A percentile compares a stretch with the other conserved stretches of the same genome.
Conservation (phyloP, 495 filamentous ascomycete species). For the Aspergillus taichungensis region DNA sequence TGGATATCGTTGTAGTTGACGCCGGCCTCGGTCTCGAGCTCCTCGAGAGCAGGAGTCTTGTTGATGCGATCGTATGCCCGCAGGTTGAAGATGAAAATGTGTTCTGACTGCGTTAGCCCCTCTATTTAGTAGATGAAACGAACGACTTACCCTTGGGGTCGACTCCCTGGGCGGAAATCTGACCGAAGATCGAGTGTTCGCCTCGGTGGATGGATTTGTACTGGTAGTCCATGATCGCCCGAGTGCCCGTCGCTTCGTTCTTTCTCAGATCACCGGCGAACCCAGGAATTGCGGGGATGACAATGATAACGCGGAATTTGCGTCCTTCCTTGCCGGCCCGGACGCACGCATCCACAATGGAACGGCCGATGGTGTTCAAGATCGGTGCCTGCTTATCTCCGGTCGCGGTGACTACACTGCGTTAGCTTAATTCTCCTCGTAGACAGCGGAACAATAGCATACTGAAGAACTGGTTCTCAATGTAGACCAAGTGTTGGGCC, state of each 20-base stretch:
- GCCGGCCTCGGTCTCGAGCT: constrained; percentile 67
- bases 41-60: constrained; percentile 56
- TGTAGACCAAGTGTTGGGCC: constrained; percentile 88
- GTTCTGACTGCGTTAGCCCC: constrained; percentile 28
- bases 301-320: constrained; percentile 83
- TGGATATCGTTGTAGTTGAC: constrained; percentile 80
- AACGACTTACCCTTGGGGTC: constrained; percentile 48
- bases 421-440: constrained; percentile 9
- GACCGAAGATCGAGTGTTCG: constrained; percentile 78
- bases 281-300: constrained; percentile 86
- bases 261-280: constrained; percentile 87
- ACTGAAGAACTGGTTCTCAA: constrained; percentile 97
- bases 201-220: constrained; percentile 92
- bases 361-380: constrained; percentile 74
- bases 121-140: background rate
- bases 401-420: constrained; percentile 66
- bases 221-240: constrained; percentile 98
- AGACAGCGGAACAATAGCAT: constrained; percentile 5
- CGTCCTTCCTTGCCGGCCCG: constrained; percentile 72
- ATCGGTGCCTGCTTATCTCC: constrained; percentile 78
- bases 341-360: constrained; percentile 86
- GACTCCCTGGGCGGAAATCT: constrained; percentile 67
- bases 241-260: constrained; percentile 72
- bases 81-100: constrained; percentile 89
- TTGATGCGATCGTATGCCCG: constrained; percentile 86